phyloP scores from a whole-genome alignment of 2,329 filamentous ascomycete species.

The Trematosphaeria pertusa region DNA sequence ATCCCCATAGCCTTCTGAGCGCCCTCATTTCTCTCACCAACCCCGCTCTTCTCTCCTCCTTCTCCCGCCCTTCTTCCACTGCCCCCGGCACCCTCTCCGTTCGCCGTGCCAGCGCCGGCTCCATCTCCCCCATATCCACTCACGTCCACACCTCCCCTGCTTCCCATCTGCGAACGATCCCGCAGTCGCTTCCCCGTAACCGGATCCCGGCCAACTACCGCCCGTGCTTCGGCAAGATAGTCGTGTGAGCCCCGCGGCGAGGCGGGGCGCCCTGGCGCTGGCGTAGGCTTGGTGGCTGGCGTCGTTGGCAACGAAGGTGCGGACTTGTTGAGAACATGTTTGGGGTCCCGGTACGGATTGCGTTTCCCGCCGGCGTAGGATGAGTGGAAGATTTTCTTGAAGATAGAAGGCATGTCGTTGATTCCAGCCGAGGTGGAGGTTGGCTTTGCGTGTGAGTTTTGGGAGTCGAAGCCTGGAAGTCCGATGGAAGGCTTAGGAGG shows the following conservation, averaged over 20 bases:
- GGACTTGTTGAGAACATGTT: conserved; percentile 12
- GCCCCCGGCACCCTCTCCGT: not conserved
- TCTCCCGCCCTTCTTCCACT: not conserved
- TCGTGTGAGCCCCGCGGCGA: conserved; percentile 16
- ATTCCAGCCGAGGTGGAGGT: not conserved
- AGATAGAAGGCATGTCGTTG: conserved; percentile 12
- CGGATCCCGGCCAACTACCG: conserved; percentile 22
- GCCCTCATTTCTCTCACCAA: not conserved
- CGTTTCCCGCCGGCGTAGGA: not conserved
- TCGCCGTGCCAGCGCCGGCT: not conserved
- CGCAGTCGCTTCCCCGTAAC: conserved; percentile 20
- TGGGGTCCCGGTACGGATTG: conserved; percentile 21
- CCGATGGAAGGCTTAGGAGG: too few relatives aligned
- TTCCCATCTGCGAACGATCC: not conserved
- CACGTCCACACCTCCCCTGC: conserved; percentile 10
- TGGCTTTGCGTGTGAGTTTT: not conserved
- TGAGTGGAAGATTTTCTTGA: conserved; percentile 7
- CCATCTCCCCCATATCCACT: too few relatives aligned
- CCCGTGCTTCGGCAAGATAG: conserved; percentile 30
- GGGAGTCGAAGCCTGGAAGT: not conserved
- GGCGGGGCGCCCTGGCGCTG: not conserved
- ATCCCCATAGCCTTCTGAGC: conserved; percentile 18
- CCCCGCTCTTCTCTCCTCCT: not conserved
- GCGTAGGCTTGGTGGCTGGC: conserved; percentile 1
- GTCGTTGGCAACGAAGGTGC: not conserved